A percentile compares a stretch with the other conserved stretches of the same genome.
Conservation (phyloP, 345 rosid species). For the Eucalyptus sideroxylon region DNA sequence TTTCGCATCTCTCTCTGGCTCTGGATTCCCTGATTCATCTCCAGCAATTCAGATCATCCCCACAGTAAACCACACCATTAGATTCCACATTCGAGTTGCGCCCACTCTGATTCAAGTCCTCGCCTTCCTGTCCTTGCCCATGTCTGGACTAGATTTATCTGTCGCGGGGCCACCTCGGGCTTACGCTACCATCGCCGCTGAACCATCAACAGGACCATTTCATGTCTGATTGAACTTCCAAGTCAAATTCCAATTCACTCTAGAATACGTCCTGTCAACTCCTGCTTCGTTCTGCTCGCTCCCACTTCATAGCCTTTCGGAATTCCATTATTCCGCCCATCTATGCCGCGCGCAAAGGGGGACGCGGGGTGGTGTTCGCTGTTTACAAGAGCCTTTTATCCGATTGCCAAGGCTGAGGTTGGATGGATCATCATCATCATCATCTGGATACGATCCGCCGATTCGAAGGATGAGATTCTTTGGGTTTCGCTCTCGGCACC, state of each 20-base stretch:
- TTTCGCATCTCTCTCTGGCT: too few relatives aligned
- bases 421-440: too few relatives aligned
- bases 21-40: background rate
- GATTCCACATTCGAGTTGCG: too few relatives aligned
- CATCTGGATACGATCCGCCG: too few relatives aligned
- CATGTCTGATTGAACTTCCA: background rate
- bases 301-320: background rate
- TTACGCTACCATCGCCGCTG: too few relatives aligned
- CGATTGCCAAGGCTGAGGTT: too few relatives aligned
- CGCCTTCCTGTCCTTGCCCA: background rate
- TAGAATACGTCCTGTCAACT: too few relatives aligned
- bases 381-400: background rate
- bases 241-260: too few relatives aligned
- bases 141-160: background rate
- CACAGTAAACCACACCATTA: background rate
- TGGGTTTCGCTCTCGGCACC: too few relatives aligned
- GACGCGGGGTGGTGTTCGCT: rapidly evolving
- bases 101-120: background rate
- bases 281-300: background rate
- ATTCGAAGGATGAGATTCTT: too few relatives aligned
- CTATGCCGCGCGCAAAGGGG: background rate
- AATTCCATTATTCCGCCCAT: background rate
- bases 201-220: too few relatives aligned
- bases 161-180: too few relatives aligned
- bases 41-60: background rate